Evolutionary conservation across 257 asterid species (phyloP).

Genomic region (Solanum ossicruentum): DNA sequence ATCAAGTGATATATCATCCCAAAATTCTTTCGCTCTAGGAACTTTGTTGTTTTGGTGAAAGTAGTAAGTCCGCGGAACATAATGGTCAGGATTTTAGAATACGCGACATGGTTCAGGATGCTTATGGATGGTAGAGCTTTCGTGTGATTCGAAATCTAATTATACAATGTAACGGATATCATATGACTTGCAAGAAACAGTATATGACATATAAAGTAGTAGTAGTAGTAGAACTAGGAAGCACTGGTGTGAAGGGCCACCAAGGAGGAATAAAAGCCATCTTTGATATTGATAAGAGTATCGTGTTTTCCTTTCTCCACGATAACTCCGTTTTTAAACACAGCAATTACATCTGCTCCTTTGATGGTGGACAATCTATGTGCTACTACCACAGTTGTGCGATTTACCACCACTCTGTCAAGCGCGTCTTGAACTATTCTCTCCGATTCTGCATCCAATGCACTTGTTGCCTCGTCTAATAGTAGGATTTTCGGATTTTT

Average conservation of each 20-base stretch:
- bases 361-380: conserved; percentile 75
- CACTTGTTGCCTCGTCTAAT: conserved; percentile 82
- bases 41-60: too few relatives aligned
- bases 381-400: conserved; percentile 78
- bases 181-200: too few relatives aligned
- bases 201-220: too few relatives aligned
- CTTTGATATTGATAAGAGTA: conserved; percentile 39
- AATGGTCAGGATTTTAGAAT: too few relatives aligned
- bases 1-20: too few relatives aligned
- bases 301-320: conserved; percentile 82
- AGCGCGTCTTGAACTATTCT: conserved; percentile 75
- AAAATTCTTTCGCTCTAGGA: too few relatives aligned
- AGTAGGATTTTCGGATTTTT: conserved; percentile 66
- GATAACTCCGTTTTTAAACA: conserved; percentile 63
- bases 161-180: too few relatives aligned
- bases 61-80: too few relatives aligned
- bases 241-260: conserved; percentile 54
- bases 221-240: not conserved
- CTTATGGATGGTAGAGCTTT: too few relatives aligned
- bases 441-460: conserved; percentile 79
- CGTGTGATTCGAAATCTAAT: too few relatives aligned
- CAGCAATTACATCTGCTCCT: conserved; percentile 70
- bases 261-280: conserved; percentile 61
- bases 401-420: conserved; percentile 55
- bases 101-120: too few relatives aligned